Evolutionary conservation across 805 yeast species (phyloP).

Genomic region (Pichia californica): DNA sequence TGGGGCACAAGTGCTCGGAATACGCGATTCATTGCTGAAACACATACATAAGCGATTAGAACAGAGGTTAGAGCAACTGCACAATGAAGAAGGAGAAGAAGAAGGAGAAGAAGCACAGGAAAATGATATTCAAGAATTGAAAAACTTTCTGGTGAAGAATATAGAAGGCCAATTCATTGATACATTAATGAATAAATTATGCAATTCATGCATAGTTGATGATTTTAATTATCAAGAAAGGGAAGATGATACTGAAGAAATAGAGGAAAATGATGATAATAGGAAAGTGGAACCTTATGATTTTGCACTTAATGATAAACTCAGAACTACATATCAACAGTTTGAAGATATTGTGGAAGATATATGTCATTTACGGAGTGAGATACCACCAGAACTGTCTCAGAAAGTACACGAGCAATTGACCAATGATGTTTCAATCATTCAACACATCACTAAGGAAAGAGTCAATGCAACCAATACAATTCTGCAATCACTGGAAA

Average conservation of each 20-base stretch:
- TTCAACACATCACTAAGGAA: background rate
- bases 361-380: background rate
- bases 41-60: background rate
- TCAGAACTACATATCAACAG: background rate
- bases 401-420: background rate
- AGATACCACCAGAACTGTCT: background rate
- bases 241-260: background rate
- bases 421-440: background rate
- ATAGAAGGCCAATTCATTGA: background rate
- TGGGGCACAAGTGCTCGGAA: too few relatives aligned
- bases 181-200: background rate
- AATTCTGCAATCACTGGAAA: background rate
- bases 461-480: background rate
- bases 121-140: too few relatives aligned
- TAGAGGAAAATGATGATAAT: constrained; percentile 9
- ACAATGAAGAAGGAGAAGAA: too few relatives aligned
- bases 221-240: background rate
- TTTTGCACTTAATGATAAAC: constrained; percentile 47
- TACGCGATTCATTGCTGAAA: too few relatives aligned
- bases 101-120: background rate
- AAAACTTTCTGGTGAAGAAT: background rate
- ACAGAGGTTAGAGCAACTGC: background rate
- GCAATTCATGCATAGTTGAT: background rate
- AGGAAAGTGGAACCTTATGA: constrained; percentile 65
- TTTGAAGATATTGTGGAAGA: constrained; percentile 35